phyloP scores from a whole-genome alignment of 2,329 filamentous ascomycete genomes.

The Paracamarosporium sp. region DNA sequence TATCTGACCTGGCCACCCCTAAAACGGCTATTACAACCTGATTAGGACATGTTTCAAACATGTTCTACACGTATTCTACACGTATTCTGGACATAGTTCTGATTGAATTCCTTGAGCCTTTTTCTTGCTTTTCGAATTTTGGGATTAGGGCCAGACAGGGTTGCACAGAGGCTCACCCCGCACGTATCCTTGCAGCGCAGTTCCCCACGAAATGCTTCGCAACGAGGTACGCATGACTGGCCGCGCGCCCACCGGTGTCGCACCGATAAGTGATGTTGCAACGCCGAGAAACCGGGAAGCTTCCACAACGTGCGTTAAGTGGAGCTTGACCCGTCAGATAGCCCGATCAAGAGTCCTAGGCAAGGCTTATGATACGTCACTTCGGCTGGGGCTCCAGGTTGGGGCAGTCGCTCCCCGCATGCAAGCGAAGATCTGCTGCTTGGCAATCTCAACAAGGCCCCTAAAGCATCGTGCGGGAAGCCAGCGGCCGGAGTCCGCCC shows the following conservation, averaged over 20 bases:
- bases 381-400: neutral
- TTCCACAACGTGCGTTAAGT: constrained; percentile 12
- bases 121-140: too few relatives aligned
- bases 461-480: neutral
- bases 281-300: constrained; percentile 24
- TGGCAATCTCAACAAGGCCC: neutral
- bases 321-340: constrained; percentile 14
- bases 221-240: neutral
- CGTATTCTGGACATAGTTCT: too few relatives aligned
- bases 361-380: constrained; percentile 5
- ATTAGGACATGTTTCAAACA: too few relatives aligned
- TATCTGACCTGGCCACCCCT: too few relatives aligned
- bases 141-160: too few relatives aligned
- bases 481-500: neutral
- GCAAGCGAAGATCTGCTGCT: neutral
- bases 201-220: neutral
- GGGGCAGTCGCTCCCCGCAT: neutral
- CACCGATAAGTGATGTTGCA: constrained; percentile 16
- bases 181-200: neutral
- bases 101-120: too few relatives aligned
- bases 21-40: too few relatives aligned
- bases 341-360: neutral
- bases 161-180: too few relatives aligned
- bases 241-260: neutral
- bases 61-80: too few relatives aligned